Evolutionary conservation across 1,139 yeast species (phyloP).

Genomic region (Magnusiomyces starmeri): DNA sequence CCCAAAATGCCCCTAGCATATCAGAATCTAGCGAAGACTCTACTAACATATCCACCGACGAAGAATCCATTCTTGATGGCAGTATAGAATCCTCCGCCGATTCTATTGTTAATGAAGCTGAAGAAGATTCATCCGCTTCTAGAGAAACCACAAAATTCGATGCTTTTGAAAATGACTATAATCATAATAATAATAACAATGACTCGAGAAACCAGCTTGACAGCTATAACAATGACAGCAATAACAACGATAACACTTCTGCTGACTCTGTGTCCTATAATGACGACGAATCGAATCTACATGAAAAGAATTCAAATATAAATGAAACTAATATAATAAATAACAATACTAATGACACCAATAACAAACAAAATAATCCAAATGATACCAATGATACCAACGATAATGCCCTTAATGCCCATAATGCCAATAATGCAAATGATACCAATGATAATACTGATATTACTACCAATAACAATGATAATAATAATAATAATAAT

Average conservation of each 20-base stretch:
- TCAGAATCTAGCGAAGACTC: slow-evolving; percentile 14
- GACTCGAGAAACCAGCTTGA: no score
- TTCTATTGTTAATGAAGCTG: no score
- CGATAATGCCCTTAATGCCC: no score
- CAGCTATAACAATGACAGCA: background rate
- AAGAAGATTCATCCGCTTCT: no score
- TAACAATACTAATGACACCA: background rate
- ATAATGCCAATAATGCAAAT: background rate
- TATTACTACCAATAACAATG: background rate
- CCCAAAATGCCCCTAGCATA: slow-evolving; percentile 10
- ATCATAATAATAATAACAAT: no score
- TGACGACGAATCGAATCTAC: background rate
- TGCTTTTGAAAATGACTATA: no score
- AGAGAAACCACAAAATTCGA: no score
- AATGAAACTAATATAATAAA: background rate
- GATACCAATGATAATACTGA: background rate
- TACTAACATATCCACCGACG: slow-evolving; percentile 12
- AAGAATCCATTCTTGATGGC: slow-evolving; percentile 13
- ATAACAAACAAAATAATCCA: no score
- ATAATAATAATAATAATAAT: background rate
- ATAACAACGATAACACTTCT: background rate
- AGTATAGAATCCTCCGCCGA: slow-evolving; percentile 14
- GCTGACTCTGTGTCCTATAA: background rate
- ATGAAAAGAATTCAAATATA: no score
- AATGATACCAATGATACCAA: no score